Conservation (phyloP, 2,329 filamentous ascomycete genomes). For the Pyrenophora tritici-repentis region DNA sequence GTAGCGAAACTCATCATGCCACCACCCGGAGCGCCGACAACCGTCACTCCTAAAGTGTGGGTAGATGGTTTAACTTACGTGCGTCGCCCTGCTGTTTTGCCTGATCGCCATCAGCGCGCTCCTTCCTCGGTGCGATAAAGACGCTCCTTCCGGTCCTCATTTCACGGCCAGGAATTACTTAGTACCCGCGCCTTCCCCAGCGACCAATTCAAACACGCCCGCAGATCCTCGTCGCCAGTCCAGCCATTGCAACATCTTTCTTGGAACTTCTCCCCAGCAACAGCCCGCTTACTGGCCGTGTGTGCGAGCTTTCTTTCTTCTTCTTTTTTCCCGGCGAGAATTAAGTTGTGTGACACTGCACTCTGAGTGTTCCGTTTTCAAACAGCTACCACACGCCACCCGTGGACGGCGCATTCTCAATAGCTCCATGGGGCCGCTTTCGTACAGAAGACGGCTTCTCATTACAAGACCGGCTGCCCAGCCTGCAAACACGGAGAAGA, state of each 20-base stretch:
- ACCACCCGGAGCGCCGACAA: background rate
- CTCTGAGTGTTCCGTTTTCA: conserved; percentile 15
- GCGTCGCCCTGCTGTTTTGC: no score
- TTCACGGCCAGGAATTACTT: conserved; percentile 7
- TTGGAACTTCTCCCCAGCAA: background rate
- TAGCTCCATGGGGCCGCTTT: conserved; percentile 18
- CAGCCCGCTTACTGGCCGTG: no score
- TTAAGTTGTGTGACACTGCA: conserved; percentile 9
- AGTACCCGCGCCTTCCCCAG: background rate
- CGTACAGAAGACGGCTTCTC: conserved; percentile 2
- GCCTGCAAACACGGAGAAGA: conserved; percentile 7
- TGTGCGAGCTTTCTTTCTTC: background rate
- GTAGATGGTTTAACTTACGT: background rate
- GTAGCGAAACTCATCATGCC: conserved; percentile 7
- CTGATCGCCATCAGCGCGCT: background rate
- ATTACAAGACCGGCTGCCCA: conserved; percentile 7
- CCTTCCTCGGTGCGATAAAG: conserved; percentile 11
- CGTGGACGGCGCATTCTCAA: conserved; percentile 8
- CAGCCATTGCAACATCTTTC: background rate
- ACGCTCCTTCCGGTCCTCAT: conserved; percentile 13
- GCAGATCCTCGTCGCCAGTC: no score
- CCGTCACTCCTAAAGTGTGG: background rate
- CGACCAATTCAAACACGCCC: background rate
- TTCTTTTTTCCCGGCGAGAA: conserved; percentile 8
- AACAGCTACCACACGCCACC: conserved; percentile 21